phyloP scores from a whole-genome alignment of 2,329 filamentous ascomycete genomes.

The Fusarium palustre region DNA sequence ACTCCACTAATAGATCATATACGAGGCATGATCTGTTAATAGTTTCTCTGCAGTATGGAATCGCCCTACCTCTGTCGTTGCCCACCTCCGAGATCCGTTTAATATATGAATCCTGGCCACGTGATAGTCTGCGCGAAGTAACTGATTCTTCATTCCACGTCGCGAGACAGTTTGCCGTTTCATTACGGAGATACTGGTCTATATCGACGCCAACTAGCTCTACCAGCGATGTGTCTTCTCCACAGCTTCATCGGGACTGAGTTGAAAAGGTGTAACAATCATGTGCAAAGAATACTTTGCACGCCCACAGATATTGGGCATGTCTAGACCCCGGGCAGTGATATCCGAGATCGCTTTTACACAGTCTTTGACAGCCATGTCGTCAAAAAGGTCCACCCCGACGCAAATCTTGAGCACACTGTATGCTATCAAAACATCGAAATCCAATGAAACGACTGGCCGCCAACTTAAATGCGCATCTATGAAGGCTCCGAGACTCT shows the following conservation, averaged over 20 bases:
- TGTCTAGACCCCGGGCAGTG: not conserved
- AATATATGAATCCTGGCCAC: not conserved
- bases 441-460: rapidly evolving
- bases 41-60: not conserved
- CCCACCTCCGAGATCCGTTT: rapidly evolving
- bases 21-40: not conserved
- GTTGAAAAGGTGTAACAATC: too few species aligned
- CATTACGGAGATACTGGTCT: not conserved
- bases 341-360: rapidly evolving
- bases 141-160: not conserved
- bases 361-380: rapidly evolving
- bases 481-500: not conserved
- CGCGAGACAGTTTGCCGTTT: not conserved
- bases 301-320: not conserved
- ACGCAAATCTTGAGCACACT: rapidly evolving
- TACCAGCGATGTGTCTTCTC: not conserved
- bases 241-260: not conserved
- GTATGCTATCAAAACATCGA: rapidly evolving
- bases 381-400: rapidly evolving
- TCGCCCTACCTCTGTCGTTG: rapidly evolving
- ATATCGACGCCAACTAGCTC: not conserved
- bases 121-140: rapidly evolving
- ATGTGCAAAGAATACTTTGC: too few species aligned
- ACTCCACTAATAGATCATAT: not conserved
- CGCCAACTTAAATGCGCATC: not conserved